phyloP scores from a whole-genome alignment of 192 early-diverging fungal genomes.

The Umbelopsis sp. region DNA sequence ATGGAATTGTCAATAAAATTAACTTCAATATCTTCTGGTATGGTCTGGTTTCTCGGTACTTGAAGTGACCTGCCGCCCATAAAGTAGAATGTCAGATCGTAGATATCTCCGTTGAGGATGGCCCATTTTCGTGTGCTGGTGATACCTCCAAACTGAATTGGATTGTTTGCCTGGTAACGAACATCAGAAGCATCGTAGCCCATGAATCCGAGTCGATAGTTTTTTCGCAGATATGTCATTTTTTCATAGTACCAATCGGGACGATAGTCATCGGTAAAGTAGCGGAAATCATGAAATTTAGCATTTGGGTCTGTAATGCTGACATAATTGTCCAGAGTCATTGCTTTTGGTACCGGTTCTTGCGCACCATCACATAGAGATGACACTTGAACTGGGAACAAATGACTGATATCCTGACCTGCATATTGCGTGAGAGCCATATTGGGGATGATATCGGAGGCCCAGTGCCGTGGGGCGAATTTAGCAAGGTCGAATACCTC shows the following conservation, averaged over 20 bases:
- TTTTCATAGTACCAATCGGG: slow-evolving; percentile 75
- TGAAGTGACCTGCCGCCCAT: slow-evolving; percentile 47
- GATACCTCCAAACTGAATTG: slow-evolving; percentile 35
- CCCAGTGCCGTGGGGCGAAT: slow-evolving; percentile 58
- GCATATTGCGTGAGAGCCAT: slow-evolving; percentile 38
- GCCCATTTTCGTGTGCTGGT: slow-evolving; percentile 43
- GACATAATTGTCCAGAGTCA: slow-evolving; percentile 47
- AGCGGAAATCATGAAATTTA: slow-evolving; percentile 72
- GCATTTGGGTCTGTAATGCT: slow-evolving; percentile 56
- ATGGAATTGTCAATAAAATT: slow-evolving; percentile 64
- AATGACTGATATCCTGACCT: slow-evolving; percentile 61
- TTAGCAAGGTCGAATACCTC: slow-evolving; percentile 80
- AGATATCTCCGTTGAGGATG: slow-evolving; percentile 70
- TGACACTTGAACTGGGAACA: slow-evolving; percentile 65
- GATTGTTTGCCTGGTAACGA: slow-evolving; percentile 47
- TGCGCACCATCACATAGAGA: slow-evolving; percentile 49
- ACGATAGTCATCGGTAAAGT: slow-evolving; percentile 58
- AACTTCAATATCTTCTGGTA: slow-evolving; percentile 43
- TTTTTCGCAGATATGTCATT: slow-evolving; percentile 61
- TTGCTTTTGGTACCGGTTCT: slow-evolving; percentile 51
- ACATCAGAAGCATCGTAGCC: slow-evolving; percentile 65
- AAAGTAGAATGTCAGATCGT: slow-evolving; percentile 73
- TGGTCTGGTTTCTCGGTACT: slow-evolving; percentile 42
- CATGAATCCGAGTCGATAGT: slow-evolving; percentile 69
- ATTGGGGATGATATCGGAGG: slow-evolving; percentile 46